These are phyloP conservation scores for Pulicaria dysenterica DNA, from an alignment of 129 eudicot species.

Conservation along the genomic window DNA sequence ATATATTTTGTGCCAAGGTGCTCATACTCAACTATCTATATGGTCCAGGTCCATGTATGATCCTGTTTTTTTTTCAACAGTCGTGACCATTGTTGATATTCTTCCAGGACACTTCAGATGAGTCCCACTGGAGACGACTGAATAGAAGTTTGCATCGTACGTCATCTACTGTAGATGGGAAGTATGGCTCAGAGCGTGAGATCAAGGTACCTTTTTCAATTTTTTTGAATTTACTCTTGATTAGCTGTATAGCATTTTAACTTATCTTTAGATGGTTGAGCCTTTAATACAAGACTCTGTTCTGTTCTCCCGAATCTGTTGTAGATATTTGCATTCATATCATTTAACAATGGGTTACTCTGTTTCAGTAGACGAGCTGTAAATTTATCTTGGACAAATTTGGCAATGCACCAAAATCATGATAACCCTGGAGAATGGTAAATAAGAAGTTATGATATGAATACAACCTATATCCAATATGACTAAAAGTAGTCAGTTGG, in stretches of 20 bases:
- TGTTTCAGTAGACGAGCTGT: not conserved
- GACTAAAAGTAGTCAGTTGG: not conserved
- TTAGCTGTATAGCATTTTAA: not conserved
- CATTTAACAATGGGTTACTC: no score
- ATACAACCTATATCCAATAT: not conserved
- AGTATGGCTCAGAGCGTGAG: constrained; percentile 64
- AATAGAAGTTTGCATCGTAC: constrained; percentile 81
- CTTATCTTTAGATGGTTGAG: not conserved
- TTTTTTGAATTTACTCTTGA: constrained; percentile 3
- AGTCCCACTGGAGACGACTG: constrained; percentile 65
- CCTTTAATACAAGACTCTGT: not conserved
- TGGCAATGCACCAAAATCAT: not conserved
- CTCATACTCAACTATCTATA: constrained; percentile 13
- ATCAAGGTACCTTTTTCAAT: constrained; percentile 54
- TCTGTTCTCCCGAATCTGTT: not conserved
- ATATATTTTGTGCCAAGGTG: constrained; percentile 95
- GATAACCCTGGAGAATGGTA: not conserved
- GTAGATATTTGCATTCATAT: not conserved
- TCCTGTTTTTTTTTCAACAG: not conserved
- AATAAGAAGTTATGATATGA: not conserved
- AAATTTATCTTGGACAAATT: not conserved
- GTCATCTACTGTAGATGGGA: constrained; percentile 85
- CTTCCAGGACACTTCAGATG: constrained; percentile 83
- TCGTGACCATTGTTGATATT: constrained; percentile 13
- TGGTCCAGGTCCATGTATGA: constrained; percentile 18